These are phyloP conservation scores for Gnaphalium uliginosum DNA, from an alignment of 129 eudicot genomes.

Conservation along the genomic window DNA sequence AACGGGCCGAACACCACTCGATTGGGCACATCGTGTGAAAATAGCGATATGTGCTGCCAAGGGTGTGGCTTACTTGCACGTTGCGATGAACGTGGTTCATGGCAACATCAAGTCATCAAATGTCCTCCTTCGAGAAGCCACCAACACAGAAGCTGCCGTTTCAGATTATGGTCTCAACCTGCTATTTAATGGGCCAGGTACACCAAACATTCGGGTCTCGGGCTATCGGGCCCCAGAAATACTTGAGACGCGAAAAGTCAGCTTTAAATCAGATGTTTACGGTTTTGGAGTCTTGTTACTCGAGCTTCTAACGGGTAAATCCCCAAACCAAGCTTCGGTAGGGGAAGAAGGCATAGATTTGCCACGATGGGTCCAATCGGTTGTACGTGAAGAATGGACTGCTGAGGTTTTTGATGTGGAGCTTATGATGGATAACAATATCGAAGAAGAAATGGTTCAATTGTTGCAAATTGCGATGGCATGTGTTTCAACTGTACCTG, in stretches of 20 bases:
- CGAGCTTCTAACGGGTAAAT: slow-evolving; percentile 83
- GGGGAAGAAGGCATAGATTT: slow-evolving; percentile 91
- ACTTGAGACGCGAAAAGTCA: slow-evolving; percentile 62
- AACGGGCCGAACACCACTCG: slow-evolving; percentile 73
- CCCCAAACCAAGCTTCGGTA: slow-evolving; percentile 85
- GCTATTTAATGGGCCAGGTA: slow-evolving; percentile 45
- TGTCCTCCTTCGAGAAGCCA: slow-evolving; percentile 61
- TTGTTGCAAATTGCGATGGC: slow-evolving; percentile 86
- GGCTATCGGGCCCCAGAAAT: slow-evolving; percentile 94
- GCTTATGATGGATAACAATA: slow-evolving; percentile 64
- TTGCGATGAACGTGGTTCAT: slow-evolving; percentile 64
- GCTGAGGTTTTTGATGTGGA: slow-evolving; percentile 92
- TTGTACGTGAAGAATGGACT: slow-evolving; percentile 87
- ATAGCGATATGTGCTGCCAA: slow-evolving; percentile 68
- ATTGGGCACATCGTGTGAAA: slow-evolving; percentile 82
- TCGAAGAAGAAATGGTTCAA: slow-evolving; percentile 94
- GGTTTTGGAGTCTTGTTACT: slow-evolving; percentile 77
- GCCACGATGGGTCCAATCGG: slow-evolving; percentile 94
- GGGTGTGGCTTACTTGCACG: slow-evolving; percentile 71
- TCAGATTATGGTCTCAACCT: slow-evolving; percentile 78
- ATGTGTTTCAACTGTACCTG: slow-evolving; percentile 72
- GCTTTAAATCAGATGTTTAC: slow-evolving; percentile 77
- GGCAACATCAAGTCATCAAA: slow-evolving; percentile 94
- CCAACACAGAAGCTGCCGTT: slow-evolving; percentile 49
- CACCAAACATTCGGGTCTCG: slow-evolving; percentile 55